A percentile compares a stretch with the other conserved stretches of the same genome.
Conservation (phyloP, 495 filamentous ascomycete genomes). For the Podospora sp. region DNA sequence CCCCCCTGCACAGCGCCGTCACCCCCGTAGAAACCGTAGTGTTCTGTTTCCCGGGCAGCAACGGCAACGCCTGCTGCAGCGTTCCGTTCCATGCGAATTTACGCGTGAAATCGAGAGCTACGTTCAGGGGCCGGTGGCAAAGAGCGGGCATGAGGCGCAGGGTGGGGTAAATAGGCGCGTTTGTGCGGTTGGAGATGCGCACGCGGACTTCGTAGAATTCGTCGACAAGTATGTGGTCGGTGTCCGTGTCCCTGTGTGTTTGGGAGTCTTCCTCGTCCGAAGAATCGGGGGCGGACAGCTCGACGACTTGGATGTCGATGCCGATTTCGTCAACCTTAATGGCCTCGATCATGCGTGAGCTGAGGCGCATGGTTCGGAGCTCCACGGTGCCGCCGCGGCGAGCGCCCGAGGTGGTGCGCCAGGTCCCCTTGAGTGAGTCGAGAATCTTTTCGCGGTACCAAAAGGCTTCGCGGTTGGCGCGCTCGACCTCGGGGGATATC, state of each 20-base stretch:
- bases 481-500: slow-evolving; percentile 76
- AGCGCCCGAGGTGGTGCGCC: slow-evolving; percentile 55
- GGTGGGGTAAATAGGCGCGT: slow-evolving; percentile 66
- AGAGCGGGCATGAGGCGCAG: slow-evolving; percentile 78
- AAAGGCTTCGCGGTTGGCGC: slow-evolving; percentile 78
- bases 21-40: slow-evolving; percentile 63
- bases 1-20: slow-evolving; percentile 73
- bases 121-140: slow-evolving; percentile 68
- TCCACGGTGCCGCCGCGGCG: slow-evolving; percentile 70
- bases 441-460: slow-evolving; percentile 90
- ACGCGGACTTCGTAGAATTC: slow-evolving; percentile 70
- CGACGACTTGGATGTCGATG: slow-evolving; percentile 61
- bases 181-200: slow-evolving; percentile 70
- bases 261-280: slow-evolving; percentile 14
- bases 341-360: slow-evolving; percentile 78
- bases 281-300: slow-evolving; percentile 19
- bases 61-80: slow-evolving; percentile 70
- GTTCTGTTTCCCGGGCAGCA: slow-evolving; percentile 58
- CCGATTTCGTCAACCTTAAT: slow-evolving; percentile 79
- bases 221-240: slow-evolving; percentile 59
- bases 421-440: slow-evolving; percentile 67
- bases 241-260: neutral
- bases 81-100: slow-evolving; percentile 81
- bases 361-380: slow-evolving; percentile 71
- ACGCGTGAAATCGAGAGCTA: slow-evolving; percentile 81